phyloP scores from a whole-genome alignment of 2,329 filamentous ascomycete species.

The Monosporascus cannonballus region DNA sequence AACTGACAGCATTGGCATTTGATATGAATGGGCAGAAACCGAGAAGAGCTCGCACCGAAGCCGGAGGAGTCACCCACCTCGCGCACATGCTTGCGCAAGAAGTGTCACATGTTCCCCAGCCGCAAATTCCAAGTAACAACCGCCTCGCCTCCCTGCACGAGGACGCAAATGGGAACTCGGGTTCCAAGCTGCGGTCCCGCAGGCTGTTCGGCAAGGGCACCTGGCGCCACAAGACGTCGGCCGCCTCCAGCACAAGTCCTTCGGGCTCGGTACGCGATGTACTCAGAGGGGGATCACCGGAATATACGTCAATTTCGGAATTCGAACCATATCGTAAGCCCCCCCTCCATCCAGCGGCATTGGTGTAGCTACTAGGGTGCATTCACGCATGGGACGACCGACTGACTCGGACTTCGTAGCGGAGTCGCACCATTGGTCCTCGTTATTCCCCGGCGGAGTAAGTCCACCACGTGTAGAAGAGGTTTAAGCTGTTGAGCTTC shows the following conservation, averaged over 20 bases:
- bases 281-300: slow-evolving; percentile 30
- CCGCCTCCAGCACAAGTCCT: slow-evolving; percentile 31
- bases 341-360: too few relatives aligned
- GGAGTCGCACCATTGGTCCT: slow-evolving; percentile 3
- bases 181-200: slow-evolving; percentile 18
- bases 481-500: background rate
- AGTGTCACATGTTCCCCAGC: background rate
- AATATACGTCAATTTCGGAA: slow-evolving; percentile 21
- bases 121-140: slow-evolving; percentile 4
- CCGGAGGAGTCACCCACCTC: background rate
- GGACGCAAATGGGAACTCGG: slow-evolving; percentile 23
- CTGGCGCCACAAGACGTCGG: slow-evolving; percentile 34
- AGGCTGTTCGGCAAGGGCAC: slow-evolving; percentile 36
- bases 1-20: background rate
- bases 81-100: background rate
- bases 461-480: slow-evolving; percentile 8
- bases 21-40: background rate
- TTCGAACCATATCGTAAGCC: slow-evolving; percentile 1
- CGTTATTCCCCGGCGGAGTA: slow-evolving; percentile 28
- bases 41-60: background rate
- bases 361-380: too few relatives aligned
- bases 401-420: background rate
- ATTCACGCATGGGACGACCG: background rate
- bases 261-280: slow-evolving; percentile 36
- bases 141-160: slow-evolving; percentile 23